These are phyloP conservation scores for Amesomyces nigricolor DNA, from an alignment of 2,329 filamentous ascomycete genomes.

Conservation along the genomic window DNA sequence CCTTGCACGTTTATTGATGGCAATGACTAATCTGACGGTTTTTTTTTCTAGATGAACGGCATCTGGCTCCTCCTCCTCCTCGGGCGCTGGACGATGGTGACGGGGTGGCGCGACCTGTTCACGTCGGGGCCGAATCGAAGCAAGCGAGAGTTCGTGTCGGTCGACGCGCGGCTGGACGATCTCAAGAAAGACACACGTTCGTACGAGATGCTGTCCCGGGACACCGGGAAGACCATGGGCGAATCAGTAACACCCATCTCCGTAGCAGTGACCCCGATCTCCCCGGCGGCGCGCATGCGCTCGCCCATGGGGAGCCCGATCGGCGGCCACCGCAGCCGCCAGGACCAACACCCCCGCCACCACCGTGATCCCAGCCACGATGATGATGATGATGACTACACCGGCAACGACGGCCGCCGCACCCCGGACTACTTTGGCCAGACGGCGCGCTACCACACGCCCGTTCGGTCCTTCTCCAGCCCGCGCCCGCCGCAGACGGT, in stretches of 20 bases:
- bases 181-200: slow-evolving; percentile 59
- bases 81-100: slow-evolving; percentile 76
- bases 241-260: slow-evolving; percentile 46
- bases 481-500: slow-evolving; percentile 42
- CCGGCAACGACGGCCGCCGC: slow-evolving; percentile 35
- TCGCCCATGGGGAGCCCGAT: slow-evolving; percentile 25
- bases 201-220: slow-evolving; percentile 74
- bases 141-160: slow-evolving; percentile 80
- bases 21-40: no score
- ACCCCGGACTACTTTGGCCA: slow-evolving; percentile 53
- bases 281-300: slow-evolving; percentile 25
- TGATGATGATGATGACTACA: slow-evolving; percentile 5
- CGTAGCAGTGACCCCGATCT: slow-evolving; percentile 29
- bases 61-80: slow-evolving; percentile 80
- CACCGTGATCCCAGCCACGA: no score
- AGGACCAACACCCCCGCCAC: neutral
- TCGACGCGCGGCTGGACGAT: slow-evolving; percentile 62
- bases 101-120: slow-evolving; percentile 70
- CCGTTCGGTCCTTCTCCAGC: slow-evolving; percentile 51
- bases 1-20: no score
- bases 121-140: slow-evolving; percentile 42
- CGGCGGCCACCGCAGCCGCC: neutral
- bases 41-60: slow-evolving; percentile 61
- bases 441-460: slow-evolving; percentile 50
- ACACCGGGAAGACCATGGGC: slow-evolving; percentile 42